Evolutionary conservation across 208 protist species (phyloP), one percentile per base, ranked within the genome.

Genomic region (Acanthamoeba divionensis): DNA sequence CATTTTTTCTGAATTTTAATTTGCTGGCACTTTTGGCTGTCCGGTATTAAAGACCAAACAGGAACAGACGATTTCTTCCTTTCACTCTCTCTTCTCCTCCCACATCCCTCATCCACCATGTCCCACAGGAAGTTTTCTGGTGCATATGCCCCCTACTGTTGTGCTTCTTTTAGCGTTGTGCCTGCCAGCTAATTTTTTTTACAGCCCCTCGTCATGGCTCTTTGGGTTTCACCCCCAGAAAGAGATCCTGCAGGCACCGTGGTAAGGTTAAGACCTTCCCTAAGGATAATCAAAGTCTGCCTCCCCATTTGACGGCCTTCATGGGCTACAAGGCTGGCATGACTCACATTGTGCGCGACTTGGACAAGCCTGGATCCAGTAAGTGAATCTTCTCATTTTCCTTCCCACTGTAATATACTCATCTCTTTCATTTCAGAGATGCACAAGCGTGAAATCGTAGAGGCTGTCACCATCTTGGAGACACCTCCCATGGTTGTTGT

Each of bases 321-420:
- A 96, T 99, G 92, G 98, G 97, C 92, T 99, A 98, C 97, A 99
- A 99, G 97, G 99, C 98, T 67, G 99, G 99, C 94, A 99, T 99
- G 98, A 99, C 99, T 57, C 99, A 99, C 97, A 97, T 99, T 91
- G 96, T 99, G 65, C 97, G 99, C 93, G 98, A 99, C 50, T 92
- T 99, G 65, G 97, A 99, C 93, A 96, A 97, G 75, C 95, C 96
- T 38, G 98, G 98, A 83, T 96, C 96, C 45, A 96, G 91, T 93
- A 77, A 15, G 90, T 93, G 73, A 26, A 0, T 57, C n/a, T 33
- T 38, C 31, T 38, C 77, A n/a, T 67, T 15, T n/a, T 44, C 29
- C 18, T 38, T 24, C 38, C 44, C 71, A 66, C 18, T 38, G 18
- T n/a, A 60, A 60, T 10, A 31, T 33, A 47, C 13, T 12, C 21